Evolutionary conservation across 345 rosid genomes (phyloP), one percentile per base, ranked within the genome.

Genomic region (Aquilaria yunnanensis): DNA sequence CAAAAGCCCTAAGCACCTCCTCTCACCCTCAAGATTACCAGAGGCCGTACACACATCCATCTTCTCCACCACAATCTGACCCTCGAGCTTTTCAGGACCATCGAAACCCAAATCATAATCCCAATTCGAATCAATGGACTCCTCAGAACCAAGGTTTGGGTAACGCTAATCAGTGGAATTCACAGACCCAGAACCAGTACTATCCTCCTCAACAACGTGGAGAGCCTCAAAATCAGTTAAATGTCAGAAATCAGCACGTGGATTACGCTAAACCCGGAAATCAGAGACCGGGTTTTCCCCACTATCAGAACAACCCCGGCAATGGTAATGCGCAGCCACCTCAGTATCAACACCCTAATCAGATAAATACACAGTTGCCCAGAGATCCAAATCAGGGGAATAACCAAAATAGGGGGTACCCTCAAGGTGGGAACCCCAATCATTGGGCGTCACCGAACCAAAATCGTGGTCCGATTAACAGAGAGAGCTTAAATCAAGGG

Each of bases 1-100:
- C 71, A 16, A 75, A 60, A 76, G 56, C 72, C 65, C 71, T 81
- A 2, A 76, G 76, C 73, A 76, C 87, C 37, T 74, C 71, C 61
- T 69, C 87, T 47, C 67, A 66, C 51, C 55, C 81, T n/a, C 64
- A 63, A 13, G 72, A 78, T 14, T 69, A 76, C 72, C 81, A 62
- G 61, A 64, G 60, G 4, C 72, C 65, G 4, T 68, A 77, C 6
- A 58, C 73, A 4, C 72, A 67, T 14, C 70, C 72, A 9, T 59
- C 52, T 41, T 61, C 71, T 11, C 56, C 75, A 32, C 67, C 69
- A n/a, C 53, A 59, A 14, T 65, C 74, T 30, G 83, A 76, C 65
- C 66, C 80, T 66, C 58, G 70, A n/a, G 64, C 51, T 47, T 74
- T 65, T 41, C 73, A 73, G 14, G 68, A 49, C 8, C 76, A 64